Percentiles rank a stretch among this genome's conserved stretches.
phyloP scores from a whole-genome alignment of 2,329 filamentous ascomycete species.

The Scedosporium dehoogii region DNA sequence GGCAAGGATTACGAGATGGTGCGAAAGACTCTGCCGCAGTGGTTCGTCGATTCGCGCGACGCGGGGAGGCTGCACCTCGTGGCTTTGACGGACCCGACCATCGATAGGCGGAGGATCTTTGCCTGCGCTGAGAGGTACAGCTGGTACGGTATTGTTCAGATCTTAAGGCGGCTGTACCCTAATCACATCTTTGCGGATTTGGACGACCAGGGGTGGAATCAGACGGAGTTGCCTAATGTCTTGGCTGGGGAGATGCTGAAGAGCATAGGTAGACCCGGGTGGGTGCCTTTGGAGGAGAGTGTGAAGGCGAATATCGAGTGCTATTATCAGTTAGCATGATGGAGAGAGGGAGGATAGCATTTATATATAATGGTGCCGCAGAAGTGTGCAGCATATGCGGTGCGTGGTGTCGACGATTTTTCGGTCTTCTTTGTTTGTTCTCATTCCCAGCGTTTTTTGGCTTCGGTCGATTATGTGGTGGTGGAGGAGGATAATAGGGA shows the following conservation, averaged over 20 bases:
- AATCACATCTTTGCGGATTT: neutral
- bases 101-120: neutral
- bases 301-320: neutral
- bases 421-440: neutral
- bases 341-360: neutral
- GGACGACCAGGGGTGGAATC: neutral
- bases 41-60: conserved; percentile 4
- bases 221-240: neutral
- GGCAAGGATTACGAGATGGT: conserved; percentile 2
- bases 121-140: conserved; percentile 2
- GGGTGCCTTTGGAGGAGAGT: neutral
- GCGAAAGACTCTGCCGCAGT: neutral
- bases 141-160: neutral
- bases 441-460: too few relatives aligned
- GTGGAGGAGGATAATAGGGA: neutral
- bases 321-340: neutral
- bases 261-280: neutral
- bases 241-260: neutral
- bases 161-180: conserved; percentile 1
- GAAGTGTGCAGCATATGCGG: neutral
- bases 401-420: neutral
- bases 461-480: too few relatives aligned
- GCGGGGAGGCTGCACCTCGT: neutral
- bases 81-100: neutral
- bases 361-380: neutral